Evolutionary conservation across 352 stramenopile species (phyloP), one percentile per base, ranked within the genome.

Genomic region (Pythium phragmiticola): DNA sequence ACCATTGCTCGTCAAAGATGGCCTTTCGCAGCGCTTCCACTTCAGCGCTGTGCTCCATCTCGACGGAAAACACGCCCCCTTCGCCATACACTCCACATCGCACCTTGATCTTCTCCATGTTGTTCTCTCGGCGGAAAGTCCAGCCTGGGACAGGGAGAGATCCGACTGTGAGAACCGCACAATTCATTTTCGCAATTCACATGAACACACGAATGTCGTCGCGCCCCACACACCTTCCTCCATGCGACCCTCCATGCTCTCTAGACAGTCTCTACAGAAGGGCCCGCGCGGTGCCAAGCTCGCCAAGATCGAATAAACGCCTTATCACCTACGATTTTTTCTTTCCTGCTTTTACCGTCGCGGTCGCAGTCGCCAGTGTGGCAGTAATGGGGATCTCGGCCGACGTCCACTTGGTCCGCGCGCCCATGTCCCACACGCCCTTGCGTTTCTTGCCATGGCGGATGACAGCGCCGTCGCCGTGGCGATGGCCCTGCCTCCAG

Each of bases 401-500:
- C 14, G 74, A 84, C 9, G 80, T 89, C 83, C 83, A 92, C 63
- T 87, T 89, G 30, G 80, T 56, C 14, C 80, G 79, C 17, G 75
- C 68, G 4, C 81, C 79, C 65, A 66, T 78, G 52, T 89, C 77
- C 83, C 83, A 92, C 26, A 84, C 48, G 0, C 81, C 83, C 7
- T 72, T 70, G 14, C 78, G 81, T 28, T 69, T 69, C 28, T 72
- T 63, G 2, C 81, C 77, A 28, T 78, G 70, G 43, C 70, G 68
- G 5, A 73, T 87, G 23, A 90, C 52, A 9, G 51, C 65, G 21
- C 81, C 83, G 19, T 89, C 81, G 52, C 83, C 83, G 36, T 92
- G 83, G 1, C 78, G 76, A 21, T 74, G 63, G 1, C 83, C 83
- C 19, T 73, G 57, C 17, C 75, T 68, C 83, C 26, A 30, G 26